Percentiles rank a stretch among this genome's conserved stretches.
Conservation (phyloP, 2,329 filamentous ascomycete genomes). For the Ophiosphaerella narmari region DNA sequence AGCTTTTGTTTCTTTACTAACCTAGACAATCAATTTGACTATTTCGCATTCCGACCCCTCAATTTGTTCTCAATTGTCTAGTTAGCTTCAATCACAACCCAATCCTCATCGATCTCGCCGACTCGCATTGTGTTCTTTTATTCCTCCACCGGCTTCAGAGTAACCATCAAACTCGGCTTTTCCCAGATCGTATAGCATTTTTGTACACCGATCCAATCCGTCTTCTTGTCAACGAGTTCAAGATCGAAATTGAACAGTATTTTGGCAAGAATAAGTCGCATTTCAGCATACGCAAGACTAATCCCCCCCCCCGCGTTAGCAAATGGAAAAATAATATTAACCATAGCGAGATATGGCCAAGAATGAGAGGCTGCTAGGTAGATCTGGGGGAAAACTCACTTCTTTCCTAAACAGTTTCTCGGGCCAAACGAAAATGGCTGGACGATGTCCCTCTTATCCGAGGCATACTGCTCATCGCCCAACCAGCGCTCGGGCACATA, state of each 20-base stretch:
- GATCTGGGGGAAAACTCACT: constrained; percentile 28
- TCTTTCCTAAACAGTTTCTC: constrained; percentile 36
- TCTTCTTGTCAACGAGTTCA: constrained; percentile 20
- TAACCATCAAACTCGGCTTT: constrained; percentile 35
- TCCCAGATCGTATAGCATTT: constrained; percentile 40
- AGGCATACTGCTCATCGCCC: constrained; percentile 33
- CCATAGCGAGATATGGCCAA: no score
- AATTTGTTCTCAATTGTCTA: no score
- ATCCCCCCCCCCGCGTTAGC: constrained; percentile 5
- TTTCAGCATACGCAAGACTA: constrained; percentile 31
- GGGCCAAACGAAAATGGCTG: constrained; percentile 37
- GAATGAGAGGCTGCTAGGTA: no score
- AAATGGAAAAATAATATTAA: not conserved
- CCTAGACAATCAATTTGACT: no score
- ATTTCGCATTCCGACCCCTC: no score
- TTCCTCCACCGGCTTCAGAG: constrained; percentile 24
- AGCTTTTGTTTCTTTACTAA: no score
- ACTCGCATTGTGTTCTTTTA: constrained; percentile 1
- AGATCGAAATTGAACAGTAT: constrained; percentile 32
- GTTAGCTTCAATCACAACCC: no score
- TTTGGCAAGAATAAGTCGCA: constrained; percentile 33
- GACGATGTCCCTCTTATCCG: constrained; percentile 39
- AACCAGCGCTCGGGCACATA: constrained; percentile 47
- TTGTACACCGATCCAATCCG: constrained; percentile 47
- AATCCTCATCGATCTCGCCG: no score